Conservation (phyloP, 805 yeast species). For the Saccharomycopsis oosterbeekiorum region DNA sequence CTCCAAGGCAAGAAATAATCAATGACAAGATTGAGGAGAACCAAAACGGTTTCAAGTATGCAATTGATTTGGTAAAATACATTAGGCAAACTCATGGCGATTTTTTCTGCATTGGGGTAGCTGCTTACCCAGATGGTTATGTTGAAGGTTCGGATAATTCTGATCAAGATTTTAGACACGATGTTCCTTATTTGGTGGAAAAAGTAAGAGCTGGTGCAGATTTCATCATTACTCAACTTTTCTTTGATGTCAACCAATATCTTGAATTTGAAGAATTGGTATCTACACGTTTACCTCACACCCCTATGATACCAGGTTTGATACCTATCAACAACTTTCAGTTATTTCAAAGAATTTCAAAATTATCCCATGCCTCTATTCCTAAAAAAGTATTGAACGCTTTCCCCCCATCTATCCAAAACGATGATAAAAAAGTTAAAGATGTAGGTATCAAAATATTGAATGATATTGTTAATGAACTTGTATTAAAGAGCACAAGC, state of each 20-base stretch:
- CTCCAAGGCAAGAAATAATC: slow-evolving; percentile 55
- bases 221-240: slow-evolving; percentile 83
- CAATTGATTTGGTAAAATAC: slow-evolving; percentile 79
- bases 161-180: slow-evolving; percentile 49
- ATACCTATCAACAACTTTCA: slow-evolving; percentile 85
- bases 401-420: slow-evolving; percentile 47
- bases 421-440: slow-evolving; percentile 75
- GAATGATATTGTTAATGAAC: slow-evolving; percentile 49
- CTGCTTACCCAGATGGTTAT: slow-evolving; percentile 97
- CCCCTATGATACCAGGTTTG: slow-evolving; percentile 65
- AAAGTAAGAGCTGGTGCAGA: slow-evolving; percentile 93
- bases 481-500: slow-evolving; percentile 37
- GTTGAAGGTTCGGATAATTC: slow-evolving; percentile 70
- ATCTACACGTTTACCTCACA: slow-evolving; percentile 28
- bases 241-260: slow-evolving; percentile 78
- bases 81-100: slow-evolving; percentile 64
- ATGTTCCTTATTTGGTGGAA: slow-evolving; percentile 70
- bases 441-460: slow-evolving; percentile 71
- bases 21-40: slow-evolving; percentile 24
- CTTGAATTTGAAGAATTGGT: slow-evolving; percentile 46
- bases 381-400: slow-evolving; percentile 45
- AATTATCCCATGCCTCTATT: slow-evolving; percentile 75
- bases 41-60: slow-evolving; percentile 56
- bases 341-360: slow-evolving; percentile 80
- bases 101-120: slow-evolving; percentile 89